phyloP scores from a whole-genome alignment of 148 eudicot genomes.

The Euryodendron excelsum region DNA sequence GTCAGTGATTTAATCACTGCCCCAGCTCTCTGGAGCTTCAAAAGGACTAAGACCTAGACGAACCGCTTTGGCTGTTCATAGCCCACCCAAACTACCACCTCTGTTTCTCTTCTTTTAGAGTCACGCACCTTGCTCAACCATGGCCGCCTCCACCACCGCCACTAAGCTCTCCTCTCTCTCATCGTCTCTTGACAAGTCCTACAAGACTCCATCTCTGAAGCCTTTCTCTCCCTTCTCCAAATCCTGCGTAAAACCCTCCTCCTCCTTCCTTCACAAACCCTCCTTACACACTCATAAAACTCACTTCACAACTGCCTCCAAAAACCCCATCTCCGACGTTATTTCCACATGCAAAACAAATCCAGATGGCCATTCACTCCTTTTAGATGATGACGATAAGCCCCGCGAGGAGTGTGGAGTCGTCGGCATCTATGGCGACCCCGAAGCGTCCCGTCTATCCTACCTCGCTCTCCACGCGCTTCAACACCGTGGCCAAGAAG shows the following conservation, averaged over 20 bases:
- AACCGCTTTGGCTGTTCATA: constrained; percentile 28
- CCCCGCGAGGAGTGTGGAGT: constrained; percentile 57
- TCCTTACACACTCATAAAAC: neutral
- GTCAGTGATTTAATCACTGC: neutral
- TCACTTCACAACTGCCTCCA: constrained; percentile 20
- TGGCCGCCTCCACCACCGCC: constrained; percentile 26
- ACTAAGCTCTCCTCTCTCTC: neutral
- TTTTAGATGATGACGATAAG: constrained; percentile 37
- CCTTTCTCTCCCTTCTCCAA: neutral
- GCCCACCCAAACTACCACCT: constrained; percentile 10
- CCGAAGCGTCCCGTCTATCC: constrained; percentile 46
- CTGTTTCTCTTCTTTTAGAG: neutral
- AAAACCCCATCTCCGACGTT: constrained; percentile 28
- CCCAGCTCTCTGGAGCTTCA: neutral
- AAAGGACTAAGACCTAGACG: constrained; percentile 28
- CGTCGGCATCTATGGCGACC: constrained; percentile 52
- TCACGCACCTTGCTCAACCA: constrained; percentile 1
- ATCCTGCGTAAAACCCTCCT: neutral
- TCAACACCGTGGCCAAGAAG: constrained; percentile 81
- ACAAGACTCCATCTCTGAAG: constrained; percentile 3
- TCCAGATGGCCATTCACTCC: constrained; percentile 1
- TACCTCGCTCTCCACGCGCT: constrained; percentile 67
- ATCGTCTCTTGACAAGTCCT: neutral
- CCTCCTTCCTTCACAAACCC: too few species aligned
- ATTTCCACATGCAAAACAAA: constrained; percentile 9